A percentile compares a stretch with the other conserved stretches of the same genome.
Evolutionary conservation across 2,329 filamentous ascomycete genomes (phyloP).

Genomic region (Fusarium goolgardi): DNA sequence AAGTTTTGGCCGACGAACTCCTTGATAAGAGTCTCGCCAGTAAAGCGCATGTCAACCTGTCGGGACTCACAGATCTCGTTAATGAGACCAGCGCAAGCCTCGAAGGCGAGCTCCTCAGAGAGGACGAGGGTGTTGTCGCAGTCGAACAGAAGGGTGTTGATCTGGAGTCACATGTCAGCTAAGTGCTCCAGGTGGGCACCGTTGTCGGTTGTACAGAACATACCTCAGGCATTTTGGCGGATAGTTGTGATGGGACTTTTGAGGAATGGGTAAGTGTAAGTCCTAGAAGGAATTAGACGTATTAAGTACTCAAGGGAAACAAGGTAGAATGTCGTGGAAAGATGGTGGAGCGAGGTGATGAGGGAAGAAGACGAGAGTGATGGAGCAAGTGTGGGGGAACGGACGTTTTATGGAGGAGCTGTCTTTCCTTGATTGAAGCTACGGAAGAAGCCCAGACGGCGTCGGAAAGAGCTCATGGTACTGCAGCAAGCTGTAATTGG

Average conservation of each 20-base stretch:
- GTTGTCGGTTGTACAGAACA: slow-evolving; percentile 13
- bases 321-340: slow-evolving; percentile 25
- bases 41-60: slow-evolving; percentile 75
- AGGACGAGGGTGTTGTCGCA: slow-evolving; percentile 93
- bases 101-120: slow-evolving; percentile 90
- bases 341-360: slow-evolving; percentile 17
- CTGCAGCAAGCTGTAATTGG: slow-evolving; percentile 16
- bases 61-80: slow-evolving; percentile 83
- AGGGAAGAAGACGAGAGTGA: slow-evolving; percentile 22
- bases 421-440: slow-evolving; percentile 23
- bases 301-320: slow-evolving; percentile 15
- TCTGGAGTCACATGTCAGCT: slow-evolving; percentile 50
- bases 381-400: slow-evolving; percentile 31
- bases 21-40: slow-evolving; percentile 79
- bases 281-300: slow-evolving; percentile 14
- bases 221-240: slow-evolving; percentile 53
- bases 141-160: slow-evolving; percentile 80
- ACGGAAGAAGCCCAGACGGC: slow-evolving; percentile 4
- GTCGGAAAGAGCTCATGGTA: slow-evolving; percentile 2
- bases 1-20: slow-evolving; percentile 97
- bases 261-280: background rate
- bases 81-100: slow-evolving; percentile 88
- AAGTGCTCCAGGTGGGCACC: background rate
- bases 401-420: slow-evolving; percentile 59
- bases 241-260: slow-evolving; percentile 7